Evolutionary conservation across 768 basidiomycete genomes (phyloP).

Genomic region (Daedalea quercina): DNA sequence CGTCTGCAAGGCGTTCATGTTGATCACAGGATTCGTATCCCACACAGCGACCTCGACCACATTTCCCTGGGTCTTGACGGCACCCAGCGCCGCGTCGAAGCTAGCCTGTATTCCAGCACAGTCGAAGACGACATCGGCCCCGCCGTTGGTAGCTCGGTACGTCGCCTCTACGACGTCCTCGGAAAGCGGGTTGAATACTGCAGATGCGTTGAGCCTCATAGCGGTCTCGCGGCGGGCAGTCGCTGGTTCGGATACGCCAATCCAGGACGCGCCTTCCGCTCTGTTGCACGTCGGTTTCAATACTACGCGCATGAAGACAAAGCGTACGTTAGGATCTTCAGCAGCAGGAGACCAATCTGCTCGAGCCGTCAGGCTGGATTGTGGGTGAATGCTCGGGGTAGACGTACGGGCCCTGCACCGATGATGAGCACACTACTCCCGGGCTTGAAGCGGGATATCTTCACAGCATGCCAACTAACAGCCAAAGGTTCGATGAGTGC

Average conservation of each 20-base stretch:
- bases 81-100: slow-evolving; percentile 29
- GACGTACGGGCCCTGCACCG: slow-evolving; percentile 39
- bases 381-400: neutral
- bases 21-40: slow-evolving; percentile 28
- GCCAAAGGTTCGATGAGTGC: slow-evolving; percentile 42
- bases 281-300: neutral
- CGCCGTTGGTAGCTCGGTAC: slow-evolving; percentile 23
- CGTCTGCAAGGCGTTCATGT: slow-evolving; percentile 29
- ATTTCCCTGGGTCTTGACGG: slow-evolving; percentile 32
- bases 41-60: slow-evolving; percentile 38
- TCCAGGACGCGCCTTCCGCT: slow-evolving; percentile 20
- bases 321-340: slow-evolving; percentile 11
- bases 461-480: slow-evolving; percentile 40
- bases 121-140: slow-evolving; percentile 42
- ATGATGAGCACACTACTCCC: slow-evolving; percentile 35
- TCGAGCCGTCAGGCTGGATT: neutral
- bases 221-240: slow-evolving; percentile 31
- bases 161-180: slow-evolving; percentile 22
- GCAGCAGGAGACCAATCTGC: slow-evolving; percentile 17
- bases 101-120: slow-evolving; percentile 37
- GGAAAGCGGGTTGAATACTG: slow-evolving; percentile 28
- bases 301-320: neutral
- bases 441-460: slow-evolving; percentile 30
- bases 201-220: slow-evolving; percentile 30
- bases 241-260: slow-evolving; percentile 38